Conservation (phyloP, 2,329 filamentous ascomycete species). For the Biscogniauxia mediterranea region DNA sequence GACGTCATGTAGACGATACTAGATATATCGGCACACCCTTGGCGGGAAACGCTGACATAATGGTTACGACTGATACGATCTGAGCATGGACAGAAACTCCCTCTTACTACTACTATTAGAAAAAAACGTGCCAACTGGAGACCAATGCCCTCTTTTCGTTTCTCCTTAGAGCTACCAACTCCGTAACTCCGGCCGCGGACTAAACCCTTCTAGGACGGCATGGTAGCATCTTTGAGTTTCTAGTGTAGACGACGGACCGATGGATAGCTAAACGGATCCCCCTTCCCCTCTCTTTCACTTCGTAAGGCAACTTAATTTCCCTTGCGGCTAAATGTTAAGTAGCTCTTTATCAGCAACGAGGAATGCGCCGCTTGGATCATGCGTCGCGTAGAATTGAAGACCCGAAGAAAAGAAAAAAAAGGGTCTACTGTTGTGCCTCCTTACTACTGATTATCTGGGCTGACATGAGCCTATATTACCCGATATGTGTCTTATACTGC, state of each 20-base stretch:
- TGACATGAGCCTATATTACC: too few relatives aligned
- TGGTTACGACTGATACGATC: neutral
- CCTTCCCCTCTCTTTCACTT: neutral
- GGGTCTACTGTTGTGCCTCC: neutral
- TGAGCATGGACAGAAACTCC: neutral
- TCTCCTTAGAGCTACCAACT: neutral
- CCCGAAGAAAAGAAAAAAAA: neutral
- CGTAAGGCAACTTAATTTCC: neutral
- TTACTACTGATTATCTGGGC: neutral
- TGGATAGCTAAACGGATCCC: neutral
- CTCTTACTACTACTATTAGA: too few relatives aligned
- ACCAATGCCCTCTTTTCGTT: neutral
- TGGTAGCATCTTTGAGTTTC: neutral
- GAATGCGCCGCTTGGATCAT: too few relatives aligned
- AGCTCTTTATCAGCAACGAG: neutral
- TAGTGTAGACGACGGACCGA: neutral
- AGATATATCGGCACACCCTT: neutral
- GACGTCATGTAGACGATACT: neutral
- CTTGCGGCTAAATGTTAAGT: neutral
- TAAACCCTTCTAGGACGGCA: neutral
- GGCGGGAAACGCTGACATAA: neutral
- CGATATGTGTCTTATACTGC: too few relatives aligned
- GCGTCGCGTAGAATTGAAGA: too few relatives aligned
- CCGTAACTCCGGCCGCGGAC: neutral
- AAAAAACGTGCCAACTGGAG: neutral